Evolutionary conservation across 2,329 filamentous ascomycete genomes (phyloP).

Genomic region (Teratosphaeria gauchensis): DNA sequence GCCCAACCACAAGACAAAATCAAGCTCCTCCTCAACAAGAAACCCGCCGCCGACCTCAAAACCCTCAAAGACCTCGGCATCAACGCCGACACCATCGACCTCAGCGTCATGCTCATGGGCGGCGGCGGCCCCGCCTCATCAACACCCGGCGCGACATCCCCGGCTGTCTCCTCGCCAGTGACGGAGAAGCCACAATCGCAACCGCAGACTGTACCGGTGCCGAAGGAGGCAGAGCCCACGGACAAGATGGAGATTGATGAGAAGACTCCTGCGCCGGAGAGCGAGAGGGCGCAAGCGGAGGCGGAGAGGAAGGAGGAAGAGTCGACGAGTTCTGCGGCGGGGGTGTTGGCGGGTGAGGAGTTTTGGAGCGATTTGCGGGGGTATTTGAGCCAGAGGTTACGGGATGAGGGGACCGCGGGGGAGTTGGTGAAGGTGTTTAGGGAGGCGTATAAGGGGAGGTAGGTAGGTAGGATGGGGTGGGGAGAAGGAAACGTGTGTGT

Average conservation of each 20-base stretch:
- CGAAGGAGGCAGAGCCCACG: constrained; percentile 2
- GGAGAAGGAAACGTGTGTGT: neutral
- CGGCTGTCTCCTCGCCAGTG: constrained; percentile 30
- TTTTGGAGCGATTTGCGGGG: constrained; percentile 84
- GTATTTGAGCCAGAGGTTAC: constrained; percentile 69
- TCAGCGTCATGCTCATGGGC: constrained; percentile 82
- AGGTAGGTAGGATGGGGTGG: neutral
- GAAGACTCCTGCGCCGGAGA: constrained; percentile 18
- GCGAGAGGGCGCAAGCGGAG: constrained; percentile 23
- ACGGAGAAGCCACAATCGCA: constrained; percentile 29
- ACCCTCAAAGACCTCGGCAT: constrained; percentile 32
- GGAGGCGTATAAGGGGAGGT: constrained; percentile 36
- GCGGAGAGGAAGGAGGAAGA: constrained; percentile 25
- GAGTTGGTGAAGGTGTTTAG: constrained; percentile 60
- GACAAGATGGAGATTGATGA: constrained; percentile 26
- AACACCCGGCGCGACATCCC: constrained; percentile 20
- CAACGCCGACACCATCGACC: constrained; percentile 52
- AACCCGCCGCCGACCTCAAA: constrained; percentile 51
- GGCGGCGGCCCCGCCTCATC: constrained; percentile 21
- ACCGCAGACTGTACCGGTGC: neutral
- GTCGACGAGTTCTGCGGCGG: constrained; percentile 18
- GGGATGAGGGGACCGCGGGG: constrained; percentile 57
- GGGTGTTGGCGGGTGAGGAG: constrained; percentile 56
- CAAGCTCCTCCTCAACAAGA: constrained; percentile 77
- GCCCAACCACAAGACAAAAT: constrained; percentile 65